Base-by-base conservation (phyloP, 2,329 filamentous ascomycete genomes). In the Colletotrichum ledebouriae region DNA sequence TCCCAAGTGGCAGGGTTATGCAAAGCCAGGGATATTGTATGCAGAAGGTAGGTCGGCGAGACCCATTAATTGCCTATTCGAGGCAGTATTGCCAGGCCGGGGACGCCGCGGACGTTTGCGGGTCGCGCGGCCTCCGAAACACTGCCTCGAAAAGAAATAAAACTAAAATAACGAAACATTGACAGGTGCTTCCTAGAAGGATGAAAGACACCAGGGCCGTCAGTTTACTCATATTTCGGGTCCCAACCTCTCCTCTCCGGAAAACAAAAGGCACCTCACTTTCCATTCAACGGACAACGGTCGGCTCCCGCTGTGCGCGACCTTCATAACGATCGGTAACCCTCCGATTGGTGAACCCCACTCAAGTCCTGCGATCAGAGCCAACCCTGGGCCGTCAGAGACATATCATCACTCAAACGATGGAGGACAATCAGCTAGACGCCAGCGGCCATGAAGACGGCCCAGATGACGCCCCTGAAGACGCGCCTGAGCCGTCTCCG, bases 361-460 rank as follows among this genome's bases (percentile, higher is more conserved):
- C 33, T 50, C 11, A 29, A 47, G 33, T 42, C 25, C 47, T 17
- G 41, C 17, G 33, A 41, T 39, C 39, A 42, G 12, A 44, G 12
- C 37, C 53, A 29, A 41, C 34, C 53, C 53, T 25, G 34, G 34
- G 33, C 33, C 37, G 37, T 15, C 1, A 39, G 33, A 25, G 39
- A 41, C 20, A 42, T 20, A 29, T 29, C 39, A 44, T 29, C 37
- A 29, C 37, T 39, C 20, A 55, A 11, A 55, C 15, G 22, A 71
- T 71, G 70, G 70, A 71, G 12, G 70, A 70, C n/a, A 57, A 56
- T 33, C 59, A 65, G 44, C 3, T 50, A 5, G 59, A 65, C 7
- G 63, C 59, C 33, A 67, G 66, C 29, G 62, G 63, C 41, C 57
- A 57, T 10, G 69, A 71, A 25, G 65, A 71, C 17, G 49, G 33